Percentiles rank a stretch among this genome's conserved stretches.
Evolutionary conservation across 441 rosid genomes (phyloP).

Genomic region (Hypseocharis bilobata): DNA sequence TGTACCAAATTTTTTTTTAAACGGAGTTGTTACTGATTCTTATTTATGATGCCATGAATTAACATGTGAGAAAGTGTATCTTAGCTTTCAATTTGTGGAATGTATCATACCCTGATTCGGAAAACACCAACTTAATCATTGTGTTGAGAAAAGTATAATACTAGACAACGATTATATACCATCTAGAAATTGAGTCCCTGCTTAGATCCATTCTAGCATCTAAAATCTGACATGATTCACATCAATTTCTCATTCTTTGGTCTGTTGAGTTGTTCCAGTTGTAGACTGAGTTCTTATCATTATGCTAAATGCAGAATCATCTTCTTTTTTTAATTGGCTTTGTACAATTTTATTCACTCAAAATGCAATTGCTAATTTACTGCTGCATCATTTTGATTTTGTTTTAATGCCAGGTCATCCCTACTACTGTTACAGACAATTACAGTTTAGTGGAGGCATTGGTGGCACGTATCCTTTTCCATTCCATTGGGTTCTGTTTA

Average conservation of each 20-base stretch:
- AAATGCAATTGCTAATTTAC: neutral
- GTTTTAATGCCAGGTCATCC: slow-evolving; percentile 43
- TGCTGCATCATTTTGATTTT: neutral
- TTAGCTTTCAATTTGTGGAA: neutral
- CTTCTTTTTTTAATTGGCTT: neutral
- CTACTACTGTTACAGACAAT: slow-evolving; percentile 44
- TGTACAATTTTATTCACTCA: neutral
- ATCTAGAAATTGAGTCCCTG: no score
- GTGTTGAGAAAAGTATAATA: no score
- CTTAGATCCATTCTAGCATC: no score
- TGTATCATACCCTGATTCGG: neutral
- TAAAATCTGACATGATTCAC: no score
- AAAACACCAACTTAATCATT: neutral
- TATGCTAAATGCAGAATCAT: neutral
- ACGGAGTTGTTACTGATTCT: neutral
- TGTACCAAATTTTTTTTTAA: no score
- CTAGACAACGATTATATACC: no score
- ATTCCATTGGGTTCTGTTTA: slow-evolving; percentile 15
- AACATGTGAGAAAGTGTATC: neutral
- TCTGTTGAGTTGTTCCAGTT: neutral
- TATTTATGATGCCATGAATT: neutral
- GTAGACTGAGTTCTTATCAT: neutral
- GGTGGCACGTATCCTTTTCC: slow-evolving; percentile 75
- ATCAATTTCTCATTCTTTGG: no score
- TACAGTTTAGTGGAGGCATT: slow-evolving; percentile 62